These are phyloP conservation scores for Penicillium decumbens DNA, from an alignment of 2,329 filamentous ascomycete genomes.

Conservation along the genomic window DNA sequence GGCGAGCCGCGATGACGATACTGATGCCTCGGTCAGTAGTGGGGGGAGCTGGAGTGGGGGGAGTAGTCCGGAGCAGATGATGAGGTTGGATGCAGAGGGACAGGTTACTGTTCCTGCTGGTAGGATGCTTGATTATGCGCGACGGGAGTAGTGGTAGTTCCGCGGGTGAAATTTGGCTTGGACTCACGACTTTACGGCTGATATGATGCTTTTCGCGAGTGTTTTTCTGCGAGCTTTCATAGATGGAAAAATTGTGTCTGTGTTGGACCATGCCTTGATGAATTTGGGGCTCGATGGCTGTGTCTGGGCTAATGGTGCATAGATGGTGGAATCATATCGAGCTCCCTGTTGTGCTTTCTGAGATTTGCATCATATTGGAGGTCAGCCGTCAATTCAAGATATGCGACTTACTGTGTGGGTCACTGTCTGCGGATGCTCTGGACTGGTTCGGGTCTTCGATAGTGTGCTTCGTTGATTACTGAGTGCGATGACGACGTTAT, in stretches of 20 bases:
- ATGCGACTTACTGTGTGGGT: neutral
- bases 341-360: no score
- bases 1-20: slow-evolving; percentile 48
- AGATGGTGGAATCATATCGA: neutral
- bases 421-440: neutral
- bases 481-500: neutral
- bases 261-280: neutral
- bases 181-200: slow-evolving; percentile 26
- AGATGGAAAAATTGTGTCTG: neutral
- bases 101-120: slow-evolving; percentile 1
- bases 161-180: neutral
- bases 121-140: slow-evolving; percentile 5
- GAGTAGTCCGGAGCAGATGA: slow-evolving; percentile 46
- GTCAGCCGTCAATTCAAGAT: neutral
- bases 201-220: slow-evolving; percentile 12
- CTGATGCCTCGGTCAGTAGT: slow-evolving; percentile 44
- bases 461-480: neutral
- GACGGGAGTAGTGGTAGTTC: neutral
- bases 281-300: neutral
- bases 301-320: neutral
- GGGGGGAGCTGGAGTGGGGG: slow-evolving; percentile 52
- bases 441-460: neutral
- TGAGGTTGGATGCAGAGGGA: neutral
- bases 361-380: neutral
- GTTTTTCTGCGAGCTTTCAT: neutral